Percentiles rank a stretch among this genome's conserved stretches.
phyloP scores from a whole-genome alignment of 331 rosid genomes.

The Rosa hybrid region DNA sequence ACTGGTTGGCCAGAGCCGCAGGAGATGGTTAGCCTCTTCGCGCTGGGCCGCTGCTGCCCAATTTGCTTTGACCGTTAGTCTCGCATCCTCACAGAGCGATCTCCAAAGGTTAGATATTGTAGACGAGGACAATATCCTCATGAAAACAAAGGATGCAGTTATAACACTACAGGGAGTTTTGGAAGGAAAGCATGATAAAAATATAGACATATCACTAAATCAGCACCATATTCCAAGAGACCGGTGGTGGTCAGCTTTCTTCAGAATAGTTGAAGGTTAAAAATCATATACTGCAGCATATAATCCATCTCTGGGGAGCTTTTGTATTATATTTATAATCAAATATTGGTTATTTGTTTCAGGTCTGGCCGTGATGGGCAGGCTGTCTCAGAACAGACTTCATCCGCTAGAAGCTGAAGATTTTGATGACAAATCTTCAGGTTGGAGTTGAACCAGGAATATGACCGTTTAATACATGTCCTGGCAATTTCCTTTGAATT shows the following conservation, averaged over 20 bases:
- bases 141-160: slow-evolving; percentile 62
- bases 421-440: slow-evolving; percentile 41
- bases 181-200: slow-evolving; percentile 69
- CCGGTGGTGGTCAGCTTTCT: slow-evolving; percentile 78
- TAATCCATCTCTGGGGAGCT: background rate
- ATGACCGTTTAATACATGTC: no score
- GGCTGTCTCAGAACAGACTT: slow-evolving; percentile 56
- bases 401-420: slow-evolving; percentile 44
- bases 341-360: slow-evolving; percentile 18
- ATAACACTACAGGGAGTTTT: slow-evolving; percentile 65
- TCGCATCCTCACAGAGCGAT: slow-evolving; percentile 54
- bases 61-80: slow-evolving; percentile 62
- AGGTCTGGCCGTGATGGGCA: slow-evolving; percentile 86
- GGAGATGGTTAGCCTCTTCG: slow-evolving; percentile 40
- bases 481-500: background rate
- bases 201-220: slow-evolving; percentile 50
- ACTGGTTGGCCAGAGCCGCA: slow-evolving; percentile 21
- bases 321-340: no score
- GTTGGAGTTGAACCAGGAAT: slow-evolving; percentile 25
- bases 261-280: slow-evolving; percentile 71
- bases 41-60: slow-evolving; percentile 73
- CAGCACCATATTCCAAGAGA: slow-evolving; percentile 51
- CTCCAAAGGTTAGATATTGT: slow-evolving; percentile 34
- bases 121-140: slow-evolving; percentile 39
- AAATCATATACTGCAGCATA: background rate